These are phyloP conservation scores for Tilletia walkeri DNA, from an alignment of 1,284 basidiomycete genomes.

Conservation along the genomic window DNA sequence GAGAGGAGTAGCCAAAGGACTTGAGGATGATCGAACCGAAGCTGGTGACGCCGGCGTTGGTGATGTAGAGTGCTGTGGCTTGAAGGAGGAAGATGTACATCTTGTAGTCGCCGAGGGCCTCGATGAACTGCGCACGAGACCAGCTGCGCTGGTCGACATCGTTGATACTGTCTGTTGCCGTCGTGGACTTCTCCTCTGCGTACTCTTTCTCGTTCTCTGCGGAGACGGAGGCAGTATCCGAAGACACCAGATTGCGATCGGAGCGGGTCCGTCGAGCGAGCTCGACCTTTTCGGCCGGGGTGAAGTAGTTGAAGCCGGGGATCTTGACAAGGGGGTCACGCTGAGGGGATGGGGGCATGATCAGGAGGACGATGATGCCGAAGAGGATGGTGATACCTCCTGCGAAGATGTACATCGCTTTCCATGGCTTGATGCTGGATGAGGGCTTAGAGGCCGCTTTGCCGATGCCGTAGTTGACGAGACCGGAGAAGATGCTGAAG, in stretches of 20 bases:
- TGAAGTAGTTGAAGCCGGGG: conserved; percentile 39
- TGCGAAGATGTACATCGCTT: conserved; percentile 61
- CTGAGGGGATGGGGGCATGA: conserved; percentile 59
- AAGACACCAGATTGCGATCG: not conserved
- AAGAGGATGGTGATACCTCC: conserved; percentile 60
- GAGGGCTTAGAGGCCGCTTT: conserved; percentile 47
- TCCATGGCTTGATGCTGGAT: conserved; percentile 58
- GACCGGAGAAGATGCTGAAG: conserved; percentile 57
- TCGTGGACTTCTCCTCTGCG: not conserved
- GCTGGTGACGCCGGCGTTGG: conserved; percentile 58
- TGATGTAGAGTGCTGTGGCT: conserved; percentile 56
- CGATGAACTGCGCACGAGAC: conserved; percentile 52
- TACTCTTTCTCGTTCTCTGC: not conserved
- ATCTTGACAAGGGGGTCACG: conserved; percentile 34
- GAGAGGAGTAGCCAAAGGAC: conserved; percentile 58
- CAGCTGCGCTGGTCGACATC: not conserved
- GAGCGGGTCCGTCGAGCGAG: conserved; percentile 9
- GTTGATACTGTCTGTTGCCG: not conserved
- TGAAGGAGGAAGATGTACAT: conserved; percentile 59
- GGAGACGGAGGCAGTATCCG: no score
- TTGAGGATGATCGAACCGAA: conserved; percentile 60
- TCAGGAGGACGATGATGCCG: conserved; percentile 57
- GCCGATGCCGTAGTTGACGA: conserved; percentile 61
- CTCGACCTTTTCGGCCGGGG: conserved; percentile 27
- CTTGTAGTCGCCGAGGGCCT: conserved; percentile 59